Evolutionary conservation across 805 yeast genomes (phyloP).

Genomic region (Blastobotrys americana): DNA sequence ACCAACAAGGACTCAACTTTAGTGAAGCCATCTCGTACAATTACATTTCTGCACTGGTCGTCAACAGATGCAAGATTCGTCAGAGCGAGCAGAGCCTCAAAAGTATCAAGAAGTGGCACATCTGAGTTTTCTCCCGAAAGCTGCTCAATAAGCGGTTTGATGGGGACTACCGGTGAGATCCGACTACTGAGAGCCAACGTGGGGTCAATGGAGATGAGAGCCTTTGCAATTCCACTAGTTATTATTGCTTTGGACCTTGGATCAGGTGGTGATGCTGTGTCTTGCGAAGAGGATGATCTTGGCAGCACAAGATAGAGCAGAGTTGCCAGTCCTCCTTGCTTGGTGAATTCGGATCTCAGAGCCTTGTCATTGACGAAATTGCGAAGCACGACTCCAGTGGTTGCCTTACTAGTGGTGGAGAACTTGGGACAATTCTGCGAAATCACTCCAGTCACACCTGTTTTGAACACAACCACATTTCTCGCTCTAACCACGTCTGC

Average conservation of each 20-base stretch:
- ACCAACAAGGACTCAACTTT: constrained; percentile 40
- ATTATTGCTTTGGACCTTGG: constrained; percentile 19
- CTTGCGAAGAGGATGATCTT: constrained; percentile 7
- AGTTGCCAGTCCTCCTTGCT: constrained; percentile 32
- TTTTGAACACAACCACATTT: constrained; percentile 22
- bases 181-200: constrained; percentile 29
- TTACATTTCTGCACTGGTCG: constrained; percentile 35
- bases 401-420: constrained; percentile 21
- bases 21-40: constrained; percentile 38
- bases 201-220: constrained; percentile 32
- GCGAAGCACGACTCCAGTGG: constrained; percentile 24
- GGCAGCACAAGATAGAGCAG: constrained; percentile 25
- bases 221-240: constrained; percentile 29
- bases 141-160: constrained; percentile 28
- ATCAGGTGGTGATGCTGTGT: constrained; percentile 8
- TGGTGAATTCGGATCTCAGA: constrained; percentile 24
- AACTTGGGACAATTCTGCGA: constrained; percentile 18
- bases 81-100: constrained; percentile 54
- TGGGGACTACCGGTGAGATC: constrained; percentile 26
- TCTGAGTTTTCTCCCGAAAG: constrained; percentile 21
- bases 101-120: constrained; percentile 34
- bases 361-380: constrained; percentile 25
- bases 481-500: constrained; percentile 20
- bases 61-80: constrained; percentile 56
- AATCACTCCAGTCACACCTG: constrained; percentile 22